Conservation (phyloP, 495 filamentous ascomycete species). For the Aspergillus incahuasiensis region DNA sequence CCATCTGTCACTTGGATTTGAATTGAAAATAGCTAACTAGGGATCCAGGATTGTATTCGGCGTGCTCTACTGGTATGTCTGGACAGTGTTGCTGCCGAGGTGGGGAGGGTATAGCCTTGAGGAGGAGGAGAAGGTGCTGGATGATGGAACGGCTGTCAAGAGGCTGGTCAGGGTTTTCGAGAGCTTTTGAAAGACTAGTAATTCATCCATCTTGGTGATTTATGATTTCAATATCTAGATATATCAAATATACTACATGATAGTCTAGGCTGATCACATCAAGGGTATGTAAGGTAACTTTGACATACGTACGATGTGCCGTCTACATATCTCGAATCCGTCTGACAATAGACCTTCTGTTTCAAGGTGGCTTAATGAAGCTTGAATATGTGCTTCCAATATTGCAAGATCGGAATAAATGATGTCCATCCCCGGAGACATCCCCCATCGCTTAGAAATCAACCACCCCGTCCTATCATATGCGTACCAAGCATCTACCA, state of each 20-base stretch:
- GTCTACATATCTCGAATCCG: too few relatives aligned
- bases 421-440: neutral
- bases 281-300: too few relatives aligned
- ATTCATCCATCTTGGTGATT: too few relatives aligned
- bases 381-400: too few relatives aligned
- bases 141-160: slow-evolving; percentile 58
- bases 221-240: too few relatives aligned
- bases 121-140: slow-evolving; percentile 51
- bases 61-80: slow-evolving; percentile 66
- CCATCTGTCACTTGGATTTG: neutral
- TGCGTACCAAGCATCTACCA: neutral
- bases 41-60: slow-evolving; percentile 52
- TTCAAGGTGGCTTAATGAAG: too few relatives aligned
- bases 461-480: neutral
- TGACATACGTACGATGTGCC: too few relatives aligned
- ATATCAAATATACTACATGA: too few relatives aligned
- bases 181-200: too few relatives aligned
- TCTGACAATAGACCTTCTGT: too few relatives aligned
- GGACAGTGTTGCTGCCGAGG: slow-evolving; percentile 59
- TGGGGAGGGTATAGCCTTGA: slow-evolving; percentile 56
- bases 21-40: slow-evolving; percentile 9
- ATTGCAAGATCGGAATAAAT: too few relatives aligned
- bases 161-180: slow-evolving; percentile 40
- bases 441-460: neutral
- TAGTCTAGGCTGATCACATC: too few relatives aligned